Evolutionary conservation across 1,284 basidiomycete genomes (phyloP), one percentile per base, ranked within the genome.

Genomic region (Salmacisia buchloeana): DNA sequence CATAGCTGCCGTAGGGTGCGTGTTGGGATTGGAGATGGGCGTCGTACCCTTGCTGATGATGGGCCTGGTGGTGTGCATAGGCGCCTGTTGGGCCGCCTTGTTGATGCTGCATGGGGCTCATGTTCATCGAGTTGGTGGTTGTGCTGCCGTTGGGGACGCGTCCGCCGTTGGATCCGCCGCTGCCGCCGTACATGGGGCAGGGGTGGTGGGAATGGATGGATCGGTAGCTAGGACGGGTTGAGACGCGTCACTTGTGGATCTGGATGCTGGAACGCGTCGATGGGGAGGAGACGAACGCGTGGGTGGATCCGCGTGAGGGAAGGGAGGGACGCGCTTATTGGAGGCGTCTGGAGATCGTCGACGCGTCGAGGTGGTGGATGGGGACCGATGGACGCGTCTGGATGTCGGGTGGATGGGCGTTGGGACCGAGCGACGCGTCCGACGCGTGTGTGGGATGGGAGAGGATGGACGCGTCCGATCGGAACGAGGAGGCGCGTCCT

Each of bases 1-100:
- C n/a, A 36, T 36, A 58, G 23, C 21, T 18, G 18, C 56, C 56
- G 35, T 39, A 36, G 5, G 36, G 56, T 13, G n/a, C 34, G 56
- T 58, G 56, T 29, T 58, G 56, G 27, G 49, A 54, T 29, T 54
- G 49, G 49, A 54, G 49, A 18, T 54, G 49, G 27, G 49, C 49
- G 34, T 54, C 49, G 29, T 54, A 54, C 1, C 18, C 18, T 33
- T 54, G 49, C 49, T 54, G 49, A 13, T 27, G 49, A 31, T 54
- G 49, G 6, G 34, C 9, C 29, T 54, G 49, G 34, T 54, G 49
- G 15, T 54, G 49, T 15, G 29, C 49, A n/a, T 54, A 54, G n/a
- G n/a, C n/a, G n/a, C n/a, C n/a, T 31, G 49, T 31, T n/a, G 49
- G 49, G 27, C n/a, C n/a, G n/a, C 49, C 34, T 33, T 29, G 49